phyloP scores from a whole-genome alignment of 495 filamentous ascomycete genomes.

The Daldinia decipiens region DNA sequence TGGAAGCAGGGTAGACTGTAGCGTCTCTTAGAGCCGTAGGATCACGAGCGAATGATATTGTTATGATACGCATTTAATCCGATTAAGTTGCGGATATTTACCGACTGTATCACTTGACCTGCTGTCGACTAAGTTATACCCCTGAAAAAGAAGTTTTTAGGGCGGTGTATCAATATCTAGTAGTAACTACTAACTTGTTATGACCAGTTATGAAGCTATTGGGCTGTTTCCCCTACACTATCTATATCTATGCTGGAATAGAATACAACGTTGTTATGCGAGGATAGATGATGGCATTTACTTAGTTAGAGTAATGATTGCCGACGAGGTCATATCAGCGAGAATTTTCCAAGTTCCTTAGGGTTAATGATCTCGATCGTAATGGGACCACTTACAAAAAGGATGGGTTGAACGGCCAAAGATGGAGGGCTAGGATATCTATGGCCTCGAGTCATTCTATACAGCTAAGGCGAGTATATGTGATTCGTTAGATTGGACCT shows the following conservation, averaged over 20 bases:
- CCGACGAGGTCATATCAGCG: slow-evolving; percentile 1
- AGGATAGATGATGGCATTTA: neutral
- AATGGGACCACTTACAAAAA: slow-evolving; percentile 6
- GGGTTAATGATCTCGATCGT: slow-evolving; percentile 2
- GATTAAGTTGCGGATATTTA: slow-evolving; percentile 37
- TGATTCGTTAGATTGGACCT: slow-evolving; percentile 7
- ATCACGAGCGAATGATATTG: slow-evolving; percentile 17
- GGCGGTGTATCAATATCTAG: too few relatives aligned
- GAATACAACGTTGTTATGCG: neutral
- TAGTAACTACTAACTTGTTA: neutral
- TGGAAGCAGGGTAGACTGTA: neutral
- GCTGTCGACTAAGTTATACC: neutral
- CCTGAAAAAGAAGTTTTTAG: neutral
- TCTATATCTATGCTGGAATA: slow-evolving; percentile 24
- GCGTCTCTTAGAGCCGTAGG: neutral
- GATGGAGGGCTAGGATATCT: slow-evolving; percentile 3
- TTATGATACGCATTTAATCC: slow-evolving; percentile 12
- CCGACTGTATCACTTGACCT: slow-evolving; percentile 8
- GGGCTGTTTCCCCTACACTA: slow-evolving; percentile 6
- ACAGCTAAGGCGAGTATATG: neutral
- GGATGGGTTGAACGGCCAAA: neutral
- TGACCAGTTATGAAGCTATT: neutral
- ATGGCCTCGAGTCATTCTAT: slow-evolving; percentile 19
- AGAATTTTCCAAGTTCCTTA: neutral
- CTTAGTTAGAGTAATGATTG: too few relatives aligned